Evolutionary conservation across 768 basidiomycete species (phyloP), one percentile per base, ranked within the genome.

Genomic region (Trametes maxima): DNA sequence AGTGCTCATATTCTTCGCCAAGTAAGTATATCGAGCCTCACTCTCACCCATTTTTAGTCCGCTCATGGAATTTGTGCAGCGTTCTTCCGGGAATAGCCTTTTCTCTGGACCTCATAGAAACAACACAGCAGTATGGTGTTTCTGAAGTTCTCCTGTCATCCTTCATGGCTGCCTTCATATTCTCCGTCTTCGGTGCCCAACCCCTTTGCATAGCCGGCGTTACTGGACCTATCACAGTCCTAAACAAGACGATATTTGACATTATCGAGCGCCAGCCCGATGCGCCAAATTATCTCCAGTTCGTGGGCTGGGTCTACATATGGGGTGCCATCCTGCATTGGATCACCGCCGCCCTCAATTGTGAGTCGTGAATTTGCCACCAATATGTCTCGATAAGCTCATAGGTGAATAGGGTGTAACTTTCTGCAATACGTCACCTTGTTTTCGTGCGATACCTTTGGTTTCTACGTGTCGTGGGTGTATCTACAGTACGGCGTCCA

Each of bases 1-100:
- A 5, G 85, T 88, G 35, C 80, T 95, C 33, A 91, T 94, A 63
- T 92, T 92, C 72, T 93, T 92, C 68, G 85, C 91, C 62, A 93
- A 92, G 89, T 91, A 70, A 57, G 85, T 74, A 21, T 16, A n/a
- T 12, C 48, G 19, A 0, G 8, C 5, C 17, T 11, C 8, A 2
- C 47, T 24, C 14, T 14, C 5, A 43, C 37, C 16, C 44, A 16
- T 6, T 10, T 36, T 21, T 33, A 49, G 16, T 17, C 21, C 24
- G 35, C 22, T n/a, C 7, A 8, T 45, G 57, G 5, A 33, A 37
- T 40, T 22, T 45, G 33, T 50, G 36, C 66, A 90, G 90, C 64
- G 86, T 94, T n/a, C 79, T 95, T 17, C 93, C 94, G 16, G 93
- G 90, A 10, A 89, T 95, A 46, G 94, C 95, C 1, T 97, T 97